phyloP scores from a whole-genome alignment of 495 filamentous ascomycete species.

The Podospora comata region DNA sequence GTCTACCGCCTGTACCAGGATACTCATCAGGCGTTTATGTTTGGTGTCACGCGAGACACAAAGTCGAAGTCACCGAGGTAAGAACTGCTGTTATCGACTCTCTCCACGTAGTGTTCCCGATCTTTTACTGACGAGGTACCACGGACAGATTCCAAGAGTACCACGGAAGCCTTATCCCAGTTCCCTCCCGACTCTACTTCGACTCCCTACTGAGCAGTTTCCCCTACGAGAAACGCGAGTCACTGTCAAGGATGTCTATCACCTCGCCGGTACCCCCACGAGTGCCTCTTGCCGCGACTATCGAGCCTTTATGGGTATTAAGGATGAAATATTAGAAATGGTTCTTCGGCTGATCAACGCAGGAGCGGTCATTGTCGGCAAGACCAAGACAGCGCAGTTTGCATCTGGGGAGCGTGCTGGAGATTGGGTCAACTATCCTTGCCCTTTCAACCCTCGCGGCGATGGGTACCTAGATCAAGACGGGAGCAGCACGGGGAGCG shows the following conservation, averaged over 20 bases:
- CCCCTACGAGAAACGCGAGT: conserved; percentile 10
- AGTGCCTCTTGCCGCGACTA: conserved; percentile 11
- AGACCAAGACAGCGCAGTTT: conserved; percentile 19
- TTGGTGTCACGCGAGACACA: too few species aligned
- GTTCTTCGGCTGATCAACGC: conserved; percentile 11
- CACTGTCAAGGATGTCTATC: conserved; percentile 20
- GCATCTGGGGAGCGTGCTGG: conserved; percentile 9
- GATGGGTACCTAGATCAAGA: conserved; percentile 17
- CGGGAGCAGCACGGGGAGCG: conserved; percentile 16
- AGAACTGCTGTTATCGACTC: too few species aligned
- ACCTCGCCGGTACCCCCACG: conserved; percentile 18
- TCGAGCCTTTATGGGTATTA: background rate
- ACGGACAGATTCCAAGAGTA: background rate
- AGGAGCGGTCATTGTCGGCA: conserved; percentile 18
- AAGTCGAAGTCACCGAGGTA: too few species aligned
- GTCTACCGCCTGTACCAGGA: too few species aligned
- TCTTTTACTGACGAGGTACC: too few species aligned
- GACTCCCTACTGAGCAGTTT: background rate
- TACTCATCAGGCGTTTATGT: too few species aligned
- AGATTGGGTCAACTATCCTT: conserved; percentile 18
- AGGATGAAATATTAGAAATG: background rate
- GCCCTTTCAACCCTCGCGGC: conserved; percentile 15
- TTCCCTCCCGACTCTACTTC: conserved; percentile 18
- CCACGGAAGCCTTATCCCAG: background rate
- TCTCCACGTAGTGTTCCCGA: too few species aligned